phyloP scores from a whole-genome alignment of 2,329 filamentous ascomycete species.

The Chaetomium strumarium region DNA sequence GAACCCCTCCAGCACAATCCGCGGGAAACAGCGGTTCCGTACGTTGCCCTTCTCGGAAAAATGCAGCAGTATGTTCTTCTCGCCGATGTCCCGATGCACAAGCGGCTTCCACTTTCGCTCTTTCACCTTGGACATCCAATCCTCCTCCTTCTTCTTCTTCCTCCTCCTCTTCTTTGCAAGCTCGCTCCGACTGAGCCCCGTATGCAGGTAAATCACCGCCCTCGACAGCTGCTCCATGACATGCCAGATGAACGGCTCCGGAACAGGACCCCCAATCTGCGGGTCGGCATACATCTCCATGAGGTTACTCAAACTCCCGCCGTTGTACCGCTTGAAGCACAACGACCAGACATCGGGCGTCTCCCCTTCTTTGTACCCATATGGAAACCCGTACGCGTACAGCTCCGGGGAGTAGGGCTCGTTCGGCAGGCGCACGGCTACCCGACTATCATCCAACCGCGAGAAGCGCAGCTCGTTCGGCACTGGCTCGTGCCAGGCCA shows the following conservation, averaged over 20 bases:
- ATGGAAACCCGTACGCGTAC: conserved; percentile 8
- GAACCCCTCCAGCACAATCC: conserved; percentile 14
- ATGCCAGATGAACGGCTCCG: conserved; percentile 20
- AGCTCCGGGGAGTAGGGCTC: conserved; percentile 12
- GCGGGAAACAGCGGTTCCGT: conserved; percentile 5
- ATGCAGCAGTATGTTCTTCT: conserved; percentile 12
- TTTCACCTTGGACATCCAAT: too few relatives aligned
- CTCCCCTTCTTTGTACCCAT: too few relatives aligned
- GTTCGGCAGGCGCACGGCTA: conserved; percentile 5
- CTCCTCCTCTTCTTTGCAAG: neutral
- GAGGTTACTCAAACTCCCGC: conserved; percentile 10
- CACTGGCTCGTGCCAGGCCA: too few relatives aligned
- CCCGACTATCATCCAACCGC: neutral
- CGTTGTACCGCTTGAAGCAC: conserved; percentile 15
- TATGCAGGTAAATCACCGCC: conserved; percentile 13
- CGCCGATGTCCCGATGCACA: conserved; percentile 8
- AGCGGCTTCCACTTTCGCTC: conserved; percentile 5
- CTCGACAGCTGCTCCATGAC: conserved; percentile 15
- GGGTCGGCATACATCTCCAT: conserved; percentile 9
- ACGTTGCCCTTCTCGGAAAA: conserved; percentile 5
- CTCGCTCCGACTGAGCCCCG: neutral
- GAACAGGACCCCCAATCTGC: neutral
- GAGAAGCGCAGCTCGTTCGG: conserved; percentile 15
- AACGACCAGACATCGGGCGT: conserved; percentile 3
- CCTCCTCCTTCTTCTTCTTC: neutral